These are phyloP conservation scores for Ogataea wickerhamii DNA, from an alignment of 805 yeast genomes.

Conservation along the genomic window DNA sequence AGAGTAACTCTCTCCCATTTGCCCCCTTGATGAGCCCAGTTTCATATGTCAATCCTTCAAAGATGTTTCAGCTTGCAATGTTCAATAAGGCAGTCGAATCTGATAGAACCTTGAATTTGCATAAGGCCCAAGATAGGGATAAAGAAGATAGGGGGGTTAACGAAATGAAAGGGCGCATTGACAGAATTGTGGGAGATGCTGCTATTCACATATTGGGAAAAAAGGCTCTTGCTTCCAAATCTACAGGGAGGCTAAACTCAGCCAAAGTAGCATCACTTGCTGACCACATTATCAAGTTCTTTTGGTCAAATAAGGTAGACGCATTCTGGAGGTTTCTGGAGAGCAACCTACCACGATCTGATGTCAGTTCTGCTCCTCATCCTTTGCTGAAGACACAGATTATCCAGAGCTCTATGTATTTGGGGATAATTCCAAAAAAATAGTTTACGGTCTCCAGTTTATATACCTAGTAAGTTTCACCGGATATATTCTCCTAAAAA, in stretches of 20 bases:
- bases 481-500: too few relatives aligned
- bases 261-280: slow-evolving; percentile 26
- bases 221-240: slow-evolving; percentile 6
- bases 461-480: too few relatives aligned
- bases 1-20: too few relatives aligned
- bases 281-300: slow-evolving; percentile 30
- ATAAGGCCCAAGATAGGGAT: background rate
- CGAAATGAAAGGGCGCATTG: slow-evolving; percentile 15
- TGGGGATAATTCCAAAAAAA: slow-evolving; percentile 18
- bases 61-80: slow-evolving; percentile 26
- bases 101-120: slow-evolving; percentile 14
- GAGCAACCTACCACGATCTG: slow-evolving; percentile 3
- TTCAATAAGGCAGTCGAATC: slow-evolving; percentile 24
- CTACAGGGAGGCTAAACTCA: slow-evolving; percentile 11
- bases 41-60: slow-evolving; percentile 29
- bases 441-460: too few relatives aligned
- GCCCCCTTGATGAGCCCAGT: slow-evolving; percentile 5
- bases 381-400: slow-evolving; percentile 17
- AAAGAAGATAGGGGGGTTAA: background rate
- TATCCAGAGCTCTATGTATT: slow-evolving; percentile 19
- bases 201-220: slow-evolving; percentile 14
- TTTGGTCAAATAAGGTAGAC: slow-evolving; percentile 25
- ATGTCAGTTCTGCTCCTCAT: slow-evolving; percentile 4
- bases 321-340: slow-evolving; percentile 24
- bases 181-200: slow-evolving; percentile 22